Percentiles rank a stretch among this genome's conserved stretches.
Conservation (phyloP, 805 yeast species). For the Kodamaea kaohsiungensis region DNA sequence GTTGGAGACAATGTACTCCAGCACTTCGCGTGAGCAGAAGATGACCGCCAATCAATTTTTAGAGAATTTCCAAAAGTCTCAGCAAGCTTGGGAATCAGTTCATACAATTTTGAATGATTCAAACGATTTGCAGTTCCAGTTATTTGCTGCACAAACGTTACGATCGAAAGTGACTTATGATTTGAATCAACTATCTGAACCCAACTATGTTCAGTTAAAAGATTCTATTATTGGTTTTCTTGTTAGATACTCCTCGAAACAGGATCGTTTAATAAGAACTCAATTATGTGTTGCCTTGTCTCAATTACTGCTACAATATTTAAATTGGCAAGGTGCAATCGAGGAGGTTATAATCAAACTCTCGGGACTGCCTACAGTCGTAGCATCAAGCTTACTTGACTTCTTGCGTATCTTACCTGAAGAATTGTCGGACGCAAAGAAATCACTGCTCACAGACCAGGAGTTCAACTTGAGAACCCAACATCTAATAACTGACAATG, state of each 20-base stretch:
- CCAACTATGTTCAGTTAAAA: slow-evolving; percentile 61
- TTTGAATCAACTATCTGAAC: slow-evolving; percentile 69
- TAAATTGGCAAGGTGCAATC: slow-evolving; percentile 71
- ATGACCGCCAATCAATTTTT: slow-evolving; percentile 55
- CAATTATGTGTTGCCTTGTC: slow-evolving; percentile 84
- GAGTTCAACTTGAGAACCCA: slow-evolving; percentile 69
- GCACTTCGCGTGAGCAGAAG: slow-evolving; percentile 46
- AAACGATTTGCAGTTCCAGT: slow-evolving; percentile 54
- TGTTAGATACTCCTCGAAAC: slow-evolving; percentile 36
- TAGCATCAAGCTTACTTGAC: slow-evolving; percentile 57
- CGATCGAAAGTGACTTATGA: slow-evolving; percentile 85
- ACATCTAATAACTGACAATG: slow-evolving; percentile 64
- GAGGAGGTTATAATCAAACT: slow-evolving; percentile 61
- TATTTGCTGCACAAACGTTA: slow-evolving; percentile 91
- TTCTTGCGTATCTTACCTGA: slow-evolving; percentile 89
- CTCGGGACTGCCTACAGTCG: slow-evolving; percentile 34
- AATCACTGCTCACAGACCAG: slow-evolving; percentile 77
- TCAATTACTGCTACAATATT: slow-evolving; percentile 74
- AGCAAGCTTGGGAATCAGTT: slow-evolving; percentile 75
- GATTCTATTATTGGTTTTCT: slow-evolving; percentile 63
- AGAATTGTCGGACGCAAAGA: slow-evolving; percentile 76
- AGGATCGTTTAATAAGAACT: slow-evolving; percentile 63
- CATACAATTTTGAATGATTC: slow-evolving; percentile 51
- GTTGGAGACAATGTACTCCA: slow-evolving; percentile 49
- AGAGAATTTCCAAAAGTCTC: slow-evolving; percentile 80